These are phyloP conservation scores for Trichosporon sp. DNA, from an alignment of 1,284 basidiomycete genomes.

Conservation along the genomic window DNA sequence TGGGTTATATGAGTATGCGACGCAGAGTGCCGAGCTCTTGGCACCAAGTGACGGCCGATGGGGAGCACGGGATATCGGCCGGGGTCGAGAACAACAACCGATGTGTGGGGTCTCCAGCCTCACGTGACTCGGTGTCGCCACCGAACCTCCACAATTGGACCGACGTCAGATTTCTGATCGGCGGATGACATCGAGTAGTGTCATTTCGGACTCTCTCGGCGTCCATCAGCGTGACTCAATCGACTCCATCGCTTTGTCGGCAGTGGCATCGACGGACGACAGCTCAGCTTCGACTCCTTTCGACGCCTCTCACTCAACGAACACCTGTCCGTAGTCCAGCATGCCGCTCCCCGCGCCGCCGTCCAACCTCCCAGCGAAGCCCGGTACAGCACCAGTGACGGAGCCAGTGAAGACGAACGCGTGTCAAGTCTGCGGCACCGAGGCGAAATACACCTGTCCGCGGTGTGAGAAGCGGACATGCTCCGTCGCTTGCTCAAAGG, in stretches of 20 bases:
- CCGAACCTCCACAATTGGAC: background rate
- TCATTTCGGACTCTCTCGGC: background rate
- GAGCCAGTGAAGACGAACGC: slow-evolving; percentile 9
- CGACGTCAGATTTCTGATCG: slow-evolving; percentile 14
- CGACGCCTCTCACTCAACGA: background rate
- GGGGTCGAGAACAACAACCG: background rate
- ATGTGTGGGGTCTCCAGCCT: background rate
- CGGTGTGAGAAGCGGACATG: slow-evolving; percentile 71
- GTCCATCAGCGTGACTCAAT: background rate
- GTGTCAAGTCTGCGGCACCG: slow-evolving; percentile 32
- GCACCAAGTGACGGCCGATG: background rate
- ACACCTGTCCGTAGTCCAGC: background rate
- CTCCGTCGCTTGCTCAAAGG: slow-evolving; percentile 69
- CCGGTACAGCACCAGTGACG: background rate
- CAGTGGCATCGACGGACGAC: background rate
- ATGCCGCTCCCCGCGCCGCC: slow-evolving; percentile 15
- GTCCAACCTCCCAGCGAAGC: background rate
- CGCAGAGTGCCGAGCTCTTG: background rate
- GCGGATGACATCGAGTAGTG: background rate
- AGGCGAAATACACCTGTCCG: slow-evolving; percentile 76
- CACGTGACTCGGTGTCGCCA: slow-evolving; percentile 12
- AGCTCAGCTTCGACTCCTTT: background rate
- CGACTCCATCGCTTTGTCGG: background rate
- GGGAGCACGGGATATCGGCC: background rate
- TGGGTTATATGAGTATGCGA: background rate